phyloP scores from a whole-genome alignment of 352 stramenopile genomes.

The Chrysophaeum taylorii region DNA sequence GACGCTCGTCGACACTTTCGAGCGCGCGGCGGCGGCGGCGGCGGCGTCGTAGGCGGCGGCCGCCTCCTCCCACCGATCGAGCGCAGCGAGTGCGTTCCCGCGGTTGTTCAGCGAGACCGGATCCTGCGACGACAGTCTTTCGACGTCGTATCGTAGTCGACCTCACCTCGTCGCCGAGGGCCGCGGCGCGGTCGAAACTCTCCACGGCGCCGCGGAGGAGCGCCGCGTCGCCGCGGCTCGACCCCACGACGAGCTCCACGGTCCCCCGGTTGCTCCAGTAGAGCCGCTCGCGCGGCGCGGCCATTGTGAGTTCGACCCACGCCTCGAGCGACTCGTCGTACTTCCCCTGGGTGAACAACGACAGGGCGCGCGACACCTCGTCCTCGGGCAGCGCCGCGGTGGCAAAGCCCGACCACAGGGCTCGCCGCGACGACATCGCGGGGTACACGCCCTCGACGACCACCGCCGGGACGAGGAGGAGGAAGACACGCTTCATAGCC shows the following conservation, averaged over 20 bases:
- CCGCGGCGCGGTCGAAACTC: not conserved
- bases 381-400: not conserved
- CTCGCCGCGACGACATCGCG: too few relatives aligned
- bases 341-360: not conserved
- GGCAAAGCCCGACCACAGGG: too few relatives aligned
- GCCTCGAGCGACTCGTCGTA: not conserved
- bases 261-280: not conserved
- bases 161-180: too few relatives aligned
- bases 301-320: not conserved
- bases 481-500: too few relatives aligned
- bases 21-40: not conserved
- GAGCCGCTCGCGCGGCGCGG: not conserved
- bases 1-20: not conserved
- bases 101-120: not conserved
- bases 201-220: not conserved
- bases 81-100: not conserved
- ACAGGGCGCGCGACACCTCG: not conserved
- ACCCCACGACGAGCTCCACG: not conserved
- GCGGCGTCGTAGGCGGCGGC: not conserved
- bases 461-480: too few relatives aligned
- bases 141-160: too few relatives aligned
- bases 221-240: not conserved
- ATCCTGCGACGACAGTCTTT: not conserved
- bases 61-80: not conserved
- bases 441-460: too few relatives aligned